A percentile compares a stretch with the other conserved stretches of the same genome.
Conservation (phyloP, 768 basidiomycete genomes). For the Pisolithus orientalis region DNA sequence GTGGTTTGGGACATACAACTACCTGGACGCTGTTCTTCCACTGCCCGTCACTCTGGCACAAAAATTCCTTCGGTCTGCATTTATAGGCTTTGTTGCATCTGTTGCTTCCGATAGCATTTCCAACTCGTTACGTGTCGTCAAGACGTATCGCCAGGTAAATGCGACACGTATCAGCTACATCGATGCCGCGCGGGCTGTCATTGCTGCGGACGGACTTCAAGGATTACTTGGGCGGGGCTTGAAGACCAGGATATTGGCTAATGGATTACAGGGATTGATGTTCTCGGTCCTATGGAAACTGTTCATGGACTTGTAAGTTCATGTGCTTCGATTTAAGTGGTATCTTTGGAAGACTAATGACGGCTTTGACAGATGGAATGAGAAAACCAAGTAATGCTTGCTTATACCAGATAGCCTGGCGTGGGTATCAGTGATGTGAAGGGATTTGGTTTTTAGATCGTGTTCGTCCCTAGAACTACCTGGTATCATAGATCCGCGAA, state of each 20-base stretch:
- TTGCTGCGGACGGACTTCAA: slow-evolving; percentile 65
- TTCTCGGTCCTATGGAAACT: slow-evolving; percentile 89
- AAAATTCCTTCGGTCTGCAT: slow-evolving; percentile 71
- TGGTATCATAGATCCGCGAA: too few relatives aligned
- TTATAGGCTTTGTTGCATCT: slow-evolving; percentile 88
- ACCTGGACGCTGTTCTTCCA: slow-evolving; percentile 60
- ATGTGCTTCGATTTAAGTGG: background rate
- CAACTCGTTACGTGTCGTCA: slow-evolving; percentile 87
- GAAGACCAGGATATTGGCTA: slow-evolving; percentile 83
- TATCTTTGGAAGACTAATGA: background rate
- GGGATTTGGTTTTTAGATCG: too few relatives aligned
- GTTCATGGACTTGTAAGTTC: slow-evolving; percentile 80
- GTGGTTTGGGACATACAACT: slow-evolving; percentile 89
- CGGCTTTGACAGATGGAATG: slow-evolving; percentile 26
- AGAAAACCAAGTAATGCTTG: slow-evolving; percentile 17
- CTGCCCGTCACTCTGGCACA: slow-evolving; percentile 42
- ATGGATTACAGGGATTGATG: slow-evolving; percentile 87
- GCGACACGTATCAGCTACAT: slow-evolving; percentile 73
- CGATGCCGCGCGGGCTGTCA: slow-evolving; percentile 70
- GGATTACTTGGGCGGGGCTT: slow-evolving; percentile 88
- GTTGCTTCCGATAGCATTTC: slow-evolving; percentile 80
- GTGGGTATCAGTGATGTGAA: too few relatives aligned
- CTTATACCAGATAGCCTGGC: too few relatives aligned
- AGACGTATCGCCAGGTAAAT: slow-evolving; percentile 93
- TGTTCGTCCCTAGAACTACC: too few relatives aligned